These are phyloP conservation scores for Spongospora subterranea DNA, from an alignment of 208 protist species.

Conservation along the genomic window DNA sequence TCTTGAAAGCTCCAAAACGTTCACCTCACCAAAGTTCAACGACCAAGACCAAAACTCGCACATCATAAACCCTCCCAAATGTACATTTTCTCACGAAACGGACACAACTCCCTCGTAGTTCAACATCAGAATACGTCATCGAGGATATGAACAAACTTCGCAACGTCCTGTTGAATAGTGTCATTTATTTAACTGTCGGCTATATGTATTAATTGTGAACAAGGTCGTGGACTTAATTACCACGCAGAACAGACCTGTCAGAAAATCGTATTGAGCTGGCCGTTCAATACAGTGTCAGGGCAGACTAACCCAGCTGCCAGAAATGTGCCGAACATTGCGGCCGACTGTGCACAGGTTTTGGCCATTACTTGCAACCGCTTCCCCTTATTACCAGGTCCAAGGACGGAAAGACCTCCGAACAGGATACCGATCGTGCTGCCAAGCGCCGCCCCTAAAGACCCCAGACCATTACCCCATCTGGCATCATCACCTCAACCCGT, in stretches of 20 bases:
- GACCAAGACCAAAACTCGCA: too few species aligned
- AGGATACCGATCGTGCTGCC: conserved; percentile 41
- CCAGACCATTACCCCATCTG: background rate
- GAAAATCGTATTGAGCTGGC: background rate
- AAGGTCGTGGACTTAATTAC: background rate
- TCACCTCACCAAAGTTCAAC: too few species aligned
- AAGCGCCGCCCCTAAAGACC: conserved; percentile 1
- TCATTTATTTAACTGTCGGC: too few species aligned
- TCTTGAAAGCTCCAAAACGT: too few species aligned
- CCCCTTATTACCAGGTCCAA: conserved; percentile 31
- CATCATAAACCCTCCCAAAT: too few species aligned
- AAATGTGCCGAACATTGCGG: conserved; percentile 33
- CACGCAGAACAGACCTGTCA: conserved; percentile 40
- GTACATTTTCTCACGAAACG: too few species aligned
- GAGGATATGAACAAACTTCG: too few species aligned
- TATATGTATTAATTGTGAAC: too few species aligned
- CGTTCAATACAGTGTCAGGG: background rate
- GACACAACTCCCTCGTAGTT: too few species aligned
- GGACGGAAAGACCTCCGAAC: conserved; percentile 44
- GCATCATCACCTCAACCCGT: background rate
- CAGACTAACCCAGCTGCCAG: conserved; percentile 18
- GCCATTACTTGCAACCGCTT: conserved; percentile 42
- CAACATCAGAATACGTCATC: too few species aligned
- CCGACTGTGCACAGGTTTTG: conserved; percentile 38
- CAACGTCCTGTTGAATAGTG: too few species aligned